phyloP scores from a whole-genome alignment of 306 rosid genomes.

The Cajanus cajan region DNA sequence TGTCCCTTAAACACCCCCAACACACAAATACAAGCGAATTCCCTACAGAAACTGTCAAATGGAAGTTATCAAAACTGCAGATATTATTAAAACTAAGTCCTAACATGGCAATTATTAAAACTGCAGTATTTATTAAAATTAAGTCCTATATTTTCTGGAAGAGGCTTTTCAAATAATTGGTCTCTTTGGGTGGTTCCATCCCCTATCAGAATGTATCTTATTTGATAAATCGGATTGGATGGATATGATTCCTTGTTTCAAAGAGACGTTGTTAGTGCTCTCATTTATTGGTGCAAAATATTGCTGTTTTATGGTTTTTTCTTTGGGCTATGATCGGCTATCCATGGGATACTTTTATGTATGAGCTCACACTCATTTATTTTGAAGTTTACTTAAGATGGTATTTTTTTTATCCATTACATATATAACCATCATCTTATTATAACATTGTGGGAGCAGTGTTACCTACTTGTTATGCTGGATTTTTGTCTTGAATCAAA shows the following conservation, averaged over 20 bases:
- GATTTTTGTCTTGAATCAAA: neutral
- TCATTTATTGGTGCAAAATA: neutral
- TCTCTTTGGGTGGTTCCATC: neutral
- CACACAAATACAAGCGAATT: neutral
- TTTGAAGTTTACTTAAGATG: neutral
- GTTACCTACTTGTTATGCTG: neutral
- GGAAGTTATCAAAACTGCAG: neutral
- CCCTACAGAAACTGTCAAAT: neutral
- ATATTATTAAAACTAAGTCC: neutral
- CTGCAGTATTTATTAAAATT: neutral
- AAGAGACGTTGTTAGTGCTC: neutral
- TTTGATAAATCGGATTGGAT: conserved; percentile 13
- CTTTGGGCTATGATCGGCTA: neutral
- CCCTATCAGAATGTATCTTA: neutral
- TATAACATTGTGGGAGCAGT: neutral
- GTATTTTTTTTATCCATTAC: neutral
- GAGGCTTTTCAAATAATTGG: neutral
- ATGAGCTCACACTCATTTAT: neutral
- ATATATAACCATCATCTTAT: neutral
- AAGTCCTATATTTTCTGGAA: neutral
- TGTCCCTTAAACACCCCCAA: too few relatives aligned
- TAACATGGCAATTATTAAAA: neutral
- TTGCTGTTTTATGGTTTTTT: neutral
- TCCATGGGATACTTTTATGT: neutral
- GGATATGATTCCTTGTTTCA: neutral